Base-by-base conservation (phyloP, 169 alveolate genomes). In the Plasmodium relictum region DNA sequence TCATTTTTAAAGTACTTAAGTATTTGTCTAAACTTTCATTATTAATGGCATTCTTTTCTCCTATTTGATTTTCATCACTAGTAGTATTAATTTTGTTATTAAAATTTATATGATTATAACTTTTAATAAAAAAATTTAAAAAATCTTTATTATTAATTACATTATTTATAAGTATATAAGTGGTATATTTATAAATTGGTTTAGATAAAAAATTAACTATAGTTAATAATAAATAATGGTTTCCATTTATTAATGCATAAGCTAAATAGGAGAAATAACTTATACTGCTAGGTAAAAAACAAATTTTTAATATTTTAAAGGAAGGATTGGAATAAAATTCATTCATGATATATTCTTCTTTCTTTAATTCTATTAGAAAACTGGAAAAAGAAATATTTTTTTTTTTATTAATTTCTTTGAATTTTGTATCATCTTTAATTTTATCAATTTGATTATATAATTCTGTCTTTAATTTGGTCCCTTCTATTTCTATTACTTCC, bases 101-200 rank as follows among this genome's bases (percentile, higher is more conserved):
- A 44, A 14, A 7, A 6, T 52, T 14, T 12, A 6, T n/a, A 6
- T 78, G 22, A 2, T 42, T 24, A 78, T 56, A 63, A 16, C 7
- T 54, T 18, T 80, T 54, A 4, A 24, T 20, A 56, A 80, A 31
- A 31, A 54, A 65, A 22, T 39, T 22, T 12, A 44, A 5, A 80
- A 80, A 80, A 0, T 68, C 56, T 31, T 66, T 73, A 68, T 68
- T 80, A 24, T 68, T 31, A 26, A 80, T 58, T 66, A 68, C 31
- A 44, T 68, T 54, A 18, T 59, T 80, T 16, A 80, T 62, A 0
- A 6, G 52, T 54, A 80, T 80, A 54, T 26, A 20, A 24, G 62
- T 42, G 14, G 73, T 80, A 61, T 80, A 68, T 68, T 50, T 68
- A 41, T 80, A 80, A 6, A 66, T 41, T 6, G 90, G 90, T 16